phyloP scores from a whole-genome alignment of 768 basidiomycete species.

The Boletus huronensis region DNA sequence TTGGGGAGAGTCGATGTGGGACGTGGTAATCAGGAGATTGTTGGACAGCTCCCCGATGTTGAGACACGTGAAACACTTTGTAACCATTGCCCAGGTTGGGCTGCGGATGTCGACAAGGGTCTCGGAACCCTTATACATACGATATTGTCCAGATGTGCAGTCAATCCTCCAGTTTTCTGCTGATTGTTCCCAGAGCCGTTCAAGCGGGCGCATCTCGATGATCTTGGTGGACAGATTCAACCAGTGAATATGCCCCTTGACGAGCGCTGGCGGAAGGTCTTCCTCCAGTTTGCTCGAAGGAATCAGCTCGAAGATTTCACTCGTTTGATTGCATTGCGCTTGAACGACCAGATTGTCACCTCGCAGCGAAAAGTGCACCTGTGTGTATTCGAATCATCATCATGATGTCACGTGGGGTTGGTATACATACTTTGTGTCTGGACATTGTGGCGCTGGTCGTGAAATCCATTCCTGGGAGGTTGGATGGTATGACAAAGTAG shows the following conservation, averaged over 20 bases:
- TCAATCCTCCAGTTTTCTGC: conserved; percentile 20
- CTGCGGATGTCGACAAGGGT: conserved; percentile 21
- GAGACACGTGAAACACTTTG: background rate
- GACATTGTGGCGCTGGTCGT: background rate
- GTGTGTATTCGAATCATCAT: background rate
- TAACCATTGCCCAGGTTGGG: conserved; percentile 18
- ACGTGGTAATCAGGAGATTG: conserved; percentile 14
- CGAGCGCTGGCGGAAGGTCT: conserved; percentile 17
- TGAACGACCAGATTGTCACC: conserved; percentile 4
- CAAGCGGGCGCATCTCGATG: conserved; percentile 25
- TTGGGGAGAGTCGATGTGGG: background rate
- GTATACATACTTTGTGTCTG: conserved; percentile 2
- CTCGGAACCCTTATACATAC: background rate
- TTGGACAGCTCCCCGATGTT: background rate
- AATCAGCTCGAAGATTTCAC: conserved; percentile 16
- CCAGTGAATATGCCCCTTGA: conserved; percentile 24
- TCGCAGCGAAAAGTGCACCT: conserved; percentile 19
- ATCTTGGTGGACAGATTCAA: conserved; percentile 9
- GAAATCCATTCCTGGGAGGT: background rate
- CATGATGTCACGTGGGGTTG: background rate
- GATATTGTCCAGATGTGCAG: background rate
- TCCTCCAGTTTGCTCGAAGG: conserved; percentile 4
- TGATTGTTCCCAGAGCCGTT: conserved; percentile 18
- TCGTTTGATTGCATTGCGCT: background rate
- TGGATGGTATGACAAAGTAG: background rate